Evolutionary conservation across 768 basidiomycete genomes (phyloP), one percentile per base, ranked within the genome.

Genomic region (Phylloporus arenicola): DNA sequence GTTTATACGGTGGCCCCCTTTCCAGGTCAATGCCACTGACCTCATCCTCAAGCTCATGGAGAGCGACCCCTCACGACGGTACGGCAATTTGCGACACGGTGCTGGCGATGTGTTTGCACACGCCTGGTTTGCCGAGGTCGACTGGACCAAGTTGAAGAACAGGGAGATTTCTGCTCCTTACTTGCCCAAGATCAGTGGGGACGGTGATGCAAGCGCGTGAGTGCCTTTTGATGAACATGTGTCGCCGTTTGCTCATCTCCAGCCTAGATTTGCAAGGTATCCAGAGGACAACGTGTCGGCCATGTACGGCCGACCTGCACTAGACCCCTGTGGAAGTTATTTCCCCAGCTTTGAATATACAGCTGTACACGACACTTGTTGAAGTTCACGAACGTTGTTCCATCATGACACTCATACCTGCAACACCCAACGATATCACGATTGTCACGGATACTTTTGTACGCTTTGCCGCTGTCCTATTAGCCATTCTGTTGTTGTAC

Each of bases 141-240:
- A 92, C 56, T 97, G 93, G 93, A 78, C 78, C 43, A 84, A 82
- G 68, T 70, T 97, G 47, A 79, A 77, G 60, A 76, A 77, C 43
- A 75, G 92, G 58, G 92, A 97, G 62, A 97, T 99, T 48, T 88
- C 88, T 13, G 90, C 96, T 20, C 96, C 96, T 3, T 99, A 96
- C 71, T 72, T 97, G 45, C 96, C 96, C 12, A 86, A 86, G 65
- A 92, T 97, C 43, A 79, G 74, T 30, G 86, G 92, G 9, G 96
- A 97, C 11, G 96, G 96, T 1, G 96, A 99, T 68, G 88, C 95
- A 6, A 92, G 89, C 82, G 88, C 88, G 87, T 90, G 64, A 68
- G 88, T 80, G 14, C 27, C 20, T 53, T 27, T 4, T 16, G 48
- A 22, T 29, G 51, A 40, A 46, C 43, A 8, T 31, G 8, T 42